Evolutionary conservation across 371 early-diverging fungal species (phyloP).

Genomic region (Dinochytrium kinnereticum): DNA sequence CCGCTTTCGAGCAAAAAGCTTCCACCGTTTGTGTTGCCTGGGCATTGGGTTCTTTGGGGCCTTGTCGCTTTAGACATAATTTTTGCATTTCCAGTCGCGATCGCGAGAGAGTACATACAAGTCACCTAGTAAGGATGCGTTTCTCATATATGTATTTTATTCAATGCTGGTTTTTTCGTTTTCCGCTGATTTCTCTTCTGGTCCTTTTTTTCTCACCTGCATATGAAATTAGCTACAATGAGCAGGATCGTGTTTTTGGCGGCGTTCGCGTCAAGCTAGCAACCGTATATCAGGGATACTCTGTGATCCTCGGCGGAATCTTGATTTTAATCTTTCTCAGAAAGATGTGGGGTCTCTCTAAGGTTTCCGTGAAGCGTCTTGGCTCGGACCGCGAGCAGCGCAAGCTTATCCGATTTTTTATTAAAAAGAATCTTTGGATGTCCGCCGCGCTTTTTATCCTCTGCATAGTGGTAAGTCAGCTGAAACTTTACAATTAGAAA

Average conservation of each 20-base stretch:
- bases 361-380: neutral
- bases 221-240: neutral
- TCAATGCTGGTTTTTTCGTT: no score
- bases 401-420: neutral
- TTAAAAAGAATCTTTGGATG: neutral
- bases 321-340: neutral
- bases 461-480: neutral
- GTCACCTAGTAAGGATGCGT: slow-evolving; percentile 7
- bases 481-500: neutral
- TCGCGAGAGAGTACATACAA: neutral
- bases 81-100: neutral
- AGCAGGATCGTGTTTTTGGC: neutral
- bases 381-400: neutral
- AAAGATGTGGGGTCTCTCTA: neutral
- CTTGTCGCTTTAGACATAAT: neutral
- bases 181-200: no score
- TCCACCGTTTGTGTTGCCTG: neutral
- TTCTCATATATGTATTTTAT: no score
- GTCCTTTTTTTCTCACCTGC: neutral
- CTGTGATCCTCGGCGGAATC: neutral
- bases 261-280: neutral
- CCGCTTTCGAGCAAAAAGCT: neutral
- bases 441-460: neutral
- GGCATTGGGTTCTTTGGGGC: neutral
- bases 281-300: neutral